phyloP scores from a whole-genome alignment of 306 rosid genomes.

The Quercus parvula region DNA sequence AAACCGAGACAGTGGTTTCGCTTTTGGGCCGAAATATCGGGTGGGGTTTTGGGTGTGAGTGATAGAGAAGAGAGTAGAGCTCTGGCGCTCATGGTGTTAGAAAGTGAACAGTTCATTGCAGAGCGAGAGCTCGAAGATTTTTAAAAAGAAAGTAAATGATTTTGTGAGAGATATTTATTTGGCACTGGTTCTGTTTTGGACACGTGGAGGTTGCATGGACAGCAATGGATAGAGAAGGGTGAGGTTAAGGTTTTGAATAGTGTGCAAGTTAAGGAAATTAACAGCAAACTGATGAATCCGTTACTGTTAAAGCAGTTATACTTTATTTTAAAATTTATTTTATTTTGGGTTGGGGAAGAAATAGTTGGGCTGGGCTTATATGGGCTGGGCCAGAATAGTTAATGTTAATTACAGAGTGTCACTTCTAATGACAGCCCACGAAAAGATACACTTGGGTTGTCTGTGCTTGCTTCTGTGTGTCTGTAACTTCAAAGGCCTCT shows the following conservation, averaged over 20 bases:
- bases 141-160: neutral
- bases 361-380: too few relatives aligned
- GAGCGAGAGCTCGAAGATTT: neutral
- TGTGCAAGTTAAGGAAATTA: neutral
- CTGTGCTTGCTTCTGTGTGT: too few relatives aligned
- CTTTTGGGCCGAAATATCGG: conserved; percentile 23
- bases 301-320: neutral
- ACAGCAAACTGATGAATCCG: conserved; percentile 2
- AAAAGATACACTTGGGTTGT: too few relatives aligned
- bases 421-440: too few relatives aligned
- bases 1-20: conserved; percentile 10
- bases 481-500: too few relatives aligned
- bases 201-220: conserved; percentile 45
- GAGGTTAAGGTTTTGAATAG: neutral
- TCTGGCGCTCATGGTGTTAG: conserved; percentile 54
- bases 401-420: too few relatives aligned
- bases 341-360: too few relatives aligned
- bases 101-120: neutral
- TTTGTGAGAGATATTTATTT: conserved; percentile 43
- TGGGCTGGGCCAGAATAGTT: too few relatives aligned
- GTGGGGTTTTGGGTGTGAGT: conserved; percentile 33
- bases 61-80: conserved; percentile 60
- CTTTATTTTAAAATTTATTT: neutral
- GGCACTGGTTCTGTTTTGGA: conserved; percentile 40
- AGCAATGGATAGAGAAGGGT: neutral